These are phyloP conservation scores for Citeromyces matritensis DNA, from an alignment of 805 yeast species.

Conservation along the genomic window DNA sequence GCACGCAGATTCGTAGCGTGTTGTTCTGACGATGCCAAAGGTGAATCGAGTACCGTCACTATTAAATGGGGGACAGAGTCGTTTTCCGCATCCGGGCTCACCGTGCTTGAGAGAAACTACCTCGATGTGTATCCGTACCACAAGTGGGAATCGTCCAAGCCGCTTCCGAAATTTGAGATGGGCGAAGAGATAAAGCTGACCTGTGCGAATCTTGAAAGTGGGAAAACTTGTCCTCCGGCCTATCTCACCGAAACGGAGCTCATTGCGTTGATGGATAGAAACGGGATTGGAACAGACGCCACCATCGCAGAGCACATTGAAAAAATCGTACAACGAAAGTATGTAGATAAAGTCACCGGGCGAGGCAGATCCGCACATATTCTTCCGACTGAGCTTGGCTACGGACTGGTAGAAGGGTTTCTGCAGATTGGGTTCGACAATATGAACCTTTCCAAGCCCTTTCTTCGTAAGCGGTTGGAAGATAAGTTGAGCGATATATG, in stretches of 20 bases:
- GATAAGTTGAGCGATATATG: slow-evolving; percentile 50
- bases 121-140: slow-evolving; percentile 69
- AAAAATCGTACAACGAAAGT: slow-evolving; percentile 55
- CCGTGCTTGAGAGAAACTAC: slow-evolving; percentile 61
- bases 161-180: slow-evolving; percentile 46
- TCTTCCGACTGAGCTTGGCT: slow-evolving; percentile 73
- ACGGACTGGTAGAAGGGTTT: slow-evolving; percentile 80
- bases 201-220: slow-evolving; percentile 47
- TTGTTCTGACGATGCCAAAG: slow-evolving; percentile 84
- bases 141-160: slow-evolving; percentile 57
- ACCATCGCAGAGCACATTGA: slow-evolving; percentile 97
- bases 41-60: slow-evolving; percentile 45
- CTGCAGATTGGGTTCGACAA: slow-evolving; percentile 62
- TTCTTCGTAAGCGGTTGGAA: slow-evolving; percentile 67
- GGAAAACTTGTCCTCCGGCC: slow-evolving; percentile 69
- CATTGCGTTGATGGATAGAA: slow-evolving; percentile 87
- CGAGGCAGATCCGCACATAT: slow-evolving; percentile 25
- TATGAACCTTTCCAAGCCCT: slow-evolving; percentile 75
- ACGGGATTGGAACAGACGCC: slow-evolving; percentile 98
- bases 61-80: slow-evolving; percentile 68
- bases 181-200: slow-evolving; percentile 44
- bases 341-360: slow-evolving; percentile 32
- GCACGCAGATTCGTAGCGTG: slow-evolving; percentile 81
- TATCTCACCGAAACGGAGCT: slow-evolving; percentile 86
- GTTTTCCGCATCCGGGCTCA: slow-evolving; percentile 61